Percentiles rank a stretch among this genome's conserved stretches.
phyloP scores from a whole-genome alignment of 2,329 filamentous ascomycete species.

The Kalmusia sp. region DNA sequence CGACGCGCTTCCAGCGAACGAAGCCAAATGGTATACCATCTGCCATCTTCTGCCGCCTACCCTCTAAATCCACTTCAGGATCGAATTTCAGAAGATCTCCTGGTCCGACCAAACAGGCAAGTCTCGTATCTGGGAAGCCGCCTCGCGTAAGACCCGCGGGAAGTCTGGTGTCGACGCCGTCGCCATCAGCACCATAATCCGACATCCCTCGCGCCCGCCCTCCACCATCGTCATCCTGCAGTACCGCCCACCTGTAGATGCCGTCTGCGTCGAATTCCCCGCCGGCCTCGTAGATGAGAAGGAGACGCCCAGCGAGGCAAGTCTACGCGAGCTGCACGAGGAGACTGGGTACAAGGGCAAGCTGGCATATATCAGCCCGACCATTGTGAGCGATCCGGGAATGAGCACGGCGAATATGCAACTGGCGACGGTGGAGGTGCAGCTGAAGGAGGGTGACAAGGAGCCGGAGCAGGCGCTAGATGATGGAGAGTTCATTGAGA shows the following conservation, averaged over 20 bases:
- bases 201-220: slow-evolving; percentile 54
- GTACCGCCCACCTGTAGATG: slow-evolving; percentile 66
- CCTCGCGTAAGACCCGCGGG: slow-evolving; percentile 59
- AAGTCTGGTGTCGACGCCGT: slow-evolving; percentile 67
- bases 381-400: slow-evolving; percentile 72
- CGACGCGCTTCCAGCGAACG: slow-evolving; percentile 57
- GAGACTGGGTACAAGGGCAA: slow-evolving; percentile 68
- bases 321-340: slow-evolving; percentile 66
- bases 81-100: slow-evolving; percentile 61
- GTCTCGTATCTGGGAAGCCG: slow-evolving; percentile 58
- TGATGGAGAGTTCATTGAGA: slow-evolving; percentile 67
- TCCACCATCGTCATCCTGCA: slow-evolving; percentile 65
- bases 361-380: slow-evolving; percentile 61
- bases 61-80: not conserved
- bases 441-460: slow-evolving; percentile 57
- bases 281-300: slow-evolving; percentile 66
- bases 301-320: slow-evolving; percentile 63
- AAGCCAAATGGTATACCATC: slow-evolving; percentile 58
- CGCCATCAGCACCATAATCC: slow-evolving; percentile 63
- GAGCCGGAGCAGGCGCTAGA: slow-evolving; percentile 66
- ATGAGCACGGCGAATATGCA: slow-evolving; percentile 68
- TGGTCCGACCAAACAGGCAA: slow-evolving; percentile 56
- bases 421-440: slow-evolving; percentile 66
- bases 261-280: slow-evolving; percentile 66
- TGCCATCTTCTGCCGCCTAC: not conserved